phyloP scores from a whole-genome alignment of 225 moss, liverwort and hornwort genomes.

The Bryum argenteum region DNA sequence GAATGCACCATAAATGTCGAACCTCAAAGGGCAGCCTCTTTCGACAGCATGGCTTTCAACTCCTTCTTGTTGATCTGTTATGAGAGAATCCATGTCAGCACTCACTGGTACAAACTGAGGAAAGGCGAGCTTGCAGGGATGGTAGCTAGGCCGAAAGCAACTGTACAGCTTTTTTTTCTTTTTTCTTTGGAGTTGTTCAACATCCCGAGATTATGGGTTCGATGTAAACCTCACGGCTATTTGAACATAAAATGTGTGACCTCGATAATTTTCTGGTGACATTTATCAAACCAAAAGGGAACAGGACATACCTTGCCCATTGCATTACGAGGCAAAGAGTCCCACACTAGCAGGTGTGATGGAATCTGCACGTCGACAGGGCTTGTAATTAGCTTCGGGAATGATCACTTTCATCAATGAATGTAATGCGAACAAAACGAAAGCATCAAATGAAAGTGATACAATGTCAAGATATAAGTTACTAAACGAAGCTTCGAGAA shows the following conservation, averaged over 20 bases:
- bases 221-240: not conserved
- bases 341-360: conserved; percentile 54
- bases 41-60: conserved; percentile 48
- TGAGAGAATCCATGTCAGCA: conserved; percentile 24
- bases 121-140: conserved; percentile 6
- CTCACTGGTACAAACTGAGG: not conserved
- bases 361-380: conserved; percentile 52
- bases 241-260: conserved; percentile 1
- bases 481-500: conserved; percentile 2
- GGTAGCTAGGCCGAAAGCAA: not conserved
- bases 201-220: conserved; percentile 2
- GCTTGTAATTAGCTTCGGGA: not conserved
- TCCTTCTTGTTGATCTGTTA: conserved; percentile 71
- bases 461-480: conserved; percentile 5
- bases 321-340: conserved; percentile 60
- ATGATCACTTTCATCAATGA: not conserved
- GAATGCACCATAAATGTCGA: conserved; percentile 6
- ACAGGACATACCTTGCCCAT: conserved; percentile 63
- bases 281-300: conserved; percentile 12
- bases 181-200: conserved; percentile 6
- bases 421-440: not conserved
- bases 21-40: conserved; percentile 31
- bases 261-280: not conserved
- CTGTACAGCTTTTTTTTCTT: not conserved
- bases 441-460: conserved; percentile 16